phyloP scores from a whole-genome alignment of 2,329 filamentous ascomycete genomes.

The Karstenula rhodostoma region DNA sequence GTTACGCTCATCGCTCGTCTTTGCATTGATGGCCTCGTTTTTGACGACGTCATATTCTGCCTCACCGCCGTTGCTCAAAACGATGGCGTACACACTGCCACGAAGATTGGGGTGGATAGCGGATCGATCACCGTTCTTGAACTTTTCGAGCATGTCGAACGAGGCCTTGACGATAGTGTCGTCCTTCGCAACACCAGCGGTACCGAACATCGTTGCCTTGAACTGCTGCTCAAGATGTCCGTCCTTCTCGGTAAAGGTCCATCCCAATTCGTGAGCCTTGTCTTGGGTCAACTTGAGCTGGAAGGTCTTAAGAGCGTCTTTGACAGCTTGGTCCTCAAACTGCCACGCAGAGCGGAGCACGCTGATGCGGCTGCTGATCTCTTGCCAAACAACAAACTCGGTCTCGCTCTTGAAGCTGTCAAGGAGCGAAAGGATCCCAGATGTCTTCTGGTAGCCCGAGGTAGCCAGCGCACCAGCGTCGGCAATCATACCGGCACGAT shows the following conservation, averaged over 20 bases:
- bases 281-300: conserved; percentile 78
- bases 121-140: conserved; percentile 76
- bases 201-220: conserved; percentile 89
- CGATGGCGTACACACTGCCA: conserved; percentile 84
- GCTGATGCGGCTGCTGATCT: conserved; percentile 80
- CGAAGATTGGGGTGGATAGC: conserved; percentile 94
- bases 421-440: conserved; percentile 83
- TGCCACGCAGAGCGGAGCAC: conserved; percentile 87
- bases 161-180: conserved; percentile 79
- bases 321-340: conserved; percentile 78
- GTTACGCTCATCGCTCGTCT: conserved; percentile 87
- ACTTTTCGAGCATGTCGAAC: conserved; percentile 90
- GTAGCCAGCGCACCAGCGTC: conserved; percentile 89
- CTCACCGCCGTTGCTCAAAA: conserved; percentile 81
- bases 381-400: conserved; percentile 94
- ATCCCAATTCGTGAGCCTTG: conserved; percentile 87
- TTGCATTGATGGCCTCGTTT: conserved; percentile 76
- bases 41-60: conserved; percentile 85
- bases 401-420: conserved; percentile 83
- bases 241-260: conserved; percentile 84
- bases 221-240: conserved; percentile 93
- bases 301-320: conserved; percentile 82
- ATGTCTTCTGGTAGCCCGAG: conserved; percentile 93
- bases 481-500: conserved; percentile 89
- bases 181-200: conserved; percentile 82